Evolutionary conservation across 2,329 filamentous ascomycete genomes (phyloP).

Genomic region (Colletotrichum liriopes): DNA sequence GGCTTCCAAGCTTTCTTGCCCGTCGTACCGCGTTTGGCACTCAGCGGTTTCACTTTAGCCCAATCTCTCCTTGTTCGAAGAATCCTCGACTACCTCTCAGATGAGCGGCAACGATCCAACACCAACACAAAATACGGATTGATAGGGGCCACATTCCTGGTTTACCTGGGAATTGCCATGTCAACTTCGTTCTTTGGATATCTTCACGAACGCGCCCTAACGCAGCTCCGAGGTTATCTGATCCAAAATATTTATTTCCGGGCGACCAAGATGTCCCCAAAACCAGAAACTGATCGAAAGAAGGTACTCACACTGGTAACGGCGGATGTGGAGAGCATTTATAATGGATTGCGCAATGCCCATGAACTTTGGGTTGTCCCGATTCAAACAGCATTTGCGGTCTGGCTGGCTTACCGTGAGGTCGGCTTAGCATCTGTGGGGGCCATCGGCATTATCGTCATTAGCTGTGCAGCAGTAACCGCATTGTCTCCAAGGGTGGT

Average conservation of each 20-base stretch:
- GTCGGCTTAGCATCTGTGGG: constrained; percentile 64
- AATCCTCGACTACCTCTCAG: background rate
- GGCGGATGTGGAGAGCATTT: constrained; percentile 62
- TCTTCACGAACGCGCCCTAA: constrained; percentile 51
- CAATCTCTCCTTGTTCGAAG: constrained; percentile 21
- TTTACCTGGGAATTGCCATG: constrained; percentile 60
- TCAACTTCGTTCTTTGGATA: constrained; percentile 58
- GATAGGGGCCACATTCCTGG: constrained; percentile 57
- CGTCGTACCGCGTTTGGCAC: constrained; percentile 1
- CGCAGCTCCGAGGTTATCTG: constrained; percentile 53
- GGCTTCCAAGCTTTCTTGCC: constrained; percentile 14
- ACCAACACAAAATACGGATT: constrained; percentile 56
- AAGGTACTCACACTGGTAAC: constrained; percentile 64
- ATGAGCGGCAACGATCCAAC: constrained; percentile 41
- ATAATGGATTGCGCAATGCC: constrained; percentile 51
- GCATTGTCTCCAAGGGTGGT: constrained; percentile 49
- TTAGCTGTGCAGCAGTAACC: constrained; percentile 42
- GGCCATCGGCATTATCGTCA: constrained; percentile 61
- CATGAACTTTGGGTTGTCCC: constrained; percentile 61
- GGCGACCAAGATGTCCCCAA: constrained; percentile 46
- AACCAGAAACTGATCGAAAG: constrained; percentile 49
- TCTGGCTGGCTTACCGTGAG: constrained; percentile 62
- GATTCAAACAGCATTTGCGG: constrained; percentile 60
- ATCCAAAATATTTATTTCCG: constrained; percentile 53
- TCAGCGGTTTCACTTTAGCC: constrained; percentile 12